Evolutionary conservation across 2,329 filamentous ascomycete genomes (phyloP), one percentile per base, ranked within the genome.

Genomic region (Fusarium redolens): DNA sequence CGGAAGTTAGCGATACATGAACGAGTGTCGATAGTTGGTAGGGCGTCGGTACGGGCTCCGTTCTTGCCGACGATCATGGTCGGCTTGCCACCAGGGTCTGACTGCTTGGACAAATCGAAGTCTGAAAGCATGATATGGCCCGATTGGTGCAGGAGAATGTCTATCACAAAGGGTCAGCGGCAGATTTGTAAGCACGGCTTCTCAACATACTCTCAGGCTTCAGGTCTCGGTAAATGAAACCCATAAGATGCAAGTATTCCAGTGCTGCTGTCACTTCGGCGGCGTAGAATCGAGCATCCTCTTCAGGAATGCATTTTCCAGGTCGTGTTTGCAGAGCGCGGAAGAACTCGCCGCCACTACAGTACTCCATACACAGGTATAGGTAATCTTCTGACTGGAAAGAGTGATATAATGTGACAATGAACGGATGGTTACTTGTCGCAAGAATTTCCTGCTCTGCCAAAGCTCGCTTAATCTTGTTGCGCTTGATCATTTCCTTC

Each of bases 291-390:
- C 96, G 90, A 47, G 96, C 96, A 78, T 97, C 96, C 69, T 99
- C 96, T 82, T 99, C 96, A 43, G 95, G 92, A 55, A 99, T 97
- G 79, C 94, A 98, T 85, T 98, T 99, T 77, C 97, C 97, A 14
- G 96, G 96, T 35, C 96, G 91, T 10, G 96, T 98, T 85, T 99
- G 96, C 50, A 99, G 86, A 31, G 96, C 96, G 81, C 96, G 89
- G 87, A 99, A 99, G 85, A 99, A 99, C 83, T 99, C 96, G 69
- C 96, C 96, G 74, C 96, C 96, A 78, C 95, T 98, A 87, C 96
- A 99, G 81, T 99, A 99, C 83, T 99, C 96, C 96, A 99, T 99
- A 82, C 96, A 99, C n/a, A 99, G 88, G 81, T 99, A 99, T 45
- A 99, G 88, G 83, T 98, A 95, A 75, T 99, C 96, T 81, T 99